Evolutionary conservation across 495 filamentous ascomycete genomes (phyloP).

Genomic region (Gamarada debralockiae): DNA sequence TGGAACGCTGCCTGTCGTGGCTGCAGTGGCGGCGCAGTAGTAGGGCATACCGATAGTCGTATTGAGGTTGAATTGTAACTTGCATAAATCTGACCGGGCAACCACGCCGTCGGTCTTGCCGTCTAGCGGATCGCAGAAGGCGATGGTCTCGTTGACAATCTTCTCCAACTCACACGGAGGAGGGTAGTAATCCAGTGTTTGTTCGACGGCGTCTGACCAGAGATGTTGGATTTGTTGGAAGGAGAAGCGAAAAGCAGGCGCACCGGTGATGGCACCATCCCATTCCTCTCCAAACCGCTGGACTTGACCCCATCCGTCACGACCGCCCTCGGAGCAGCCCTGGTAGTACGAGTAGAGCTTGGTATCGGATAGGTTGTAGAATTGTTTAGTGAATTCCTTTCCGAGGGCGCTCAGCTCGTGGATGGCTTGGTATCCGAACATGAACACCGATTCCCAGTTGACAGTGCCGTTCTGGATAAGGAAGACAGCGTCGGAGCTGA

Average conservation of each 20-base stretch:
- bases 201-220: conserved; percentile 38
- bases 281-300: conserved; percentile 48
- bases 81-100: conserved; percentile 48
- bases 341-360: conserved; percentile 45
- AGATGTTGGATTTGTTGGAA: conserved; percentile 50
- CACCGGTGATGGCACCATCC: conserved; percentile 46
- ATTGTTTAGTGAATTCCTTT: conserved; percentile 33
- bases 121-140: conserved; percentile 36
- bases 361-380: conserved; percentile 27
- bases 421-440: conserved; percentile 43
- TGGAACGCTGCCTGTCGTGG: conserved; percentile 2
- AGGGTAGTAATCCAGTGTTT: conserved; percentile 46
- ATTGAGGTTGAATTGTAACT: conserved; percentile 39
- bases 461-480: conserved; percentile 39
- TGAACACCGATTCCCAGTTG: conserved; percentile 39
- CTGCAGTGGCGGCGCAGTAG: conserved; percentile 38
- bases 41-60: conserved; percentile 44
- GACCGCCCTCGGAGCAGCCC: conserved; percentile 43
- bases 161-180: conserved; percentile 31
- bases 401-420: conserved; percentile 33
- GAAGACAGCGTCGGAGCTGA: conserved; percentile 29
- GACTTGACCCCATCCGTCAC: conserved; percentile 41
- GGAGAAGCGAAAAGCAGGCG: conserved; percentile 48
- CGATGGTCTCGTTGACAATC: conserved; percentile 26
- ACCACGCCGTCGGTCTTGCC: conserved; percentile 43